These are phyloP conservation scores for Apiospora pterosperma DNA, from an alignment of 2,329 filamentous ascomycete genomes.

Conservation along the genomic window DNA sequence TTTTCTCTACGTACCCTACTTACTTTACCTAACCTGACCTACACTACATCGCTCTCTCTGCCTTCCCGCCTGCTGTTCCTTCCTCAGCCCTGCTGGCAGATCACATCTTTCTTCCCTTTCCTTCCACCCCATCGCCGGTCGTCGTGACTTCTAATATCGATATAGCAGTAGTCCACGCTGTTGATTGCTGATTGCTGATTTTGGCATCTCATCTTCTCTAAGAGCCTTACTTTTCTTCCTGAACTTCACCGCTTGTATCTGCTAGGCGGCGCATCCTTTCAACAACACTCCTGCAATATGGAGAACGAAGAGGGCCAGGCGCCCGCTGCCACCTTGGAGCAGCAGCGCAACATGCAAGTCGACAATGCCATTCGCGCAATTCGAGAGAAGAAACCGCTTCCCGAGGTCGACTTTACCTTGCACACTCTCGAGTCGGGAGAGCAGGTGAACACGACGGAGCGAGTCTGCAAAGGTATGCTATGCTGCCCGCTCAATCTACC, in stretches of 20 bases:
- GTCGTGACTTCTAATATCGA: not conserved
- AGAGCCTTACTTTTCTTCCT: not conserved
- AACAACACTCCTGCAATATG: slow-evolving; percentile 1
- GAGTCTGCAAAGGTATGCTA: slow-evolving; percentile 91
- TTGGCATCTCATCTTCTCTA: not conserved
- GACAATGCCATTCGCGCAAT: slow-evolving; percentile 92
- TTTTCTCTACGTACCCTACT: not conserved
- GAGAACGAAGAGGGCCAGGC: slow-evolving; percentile 32
- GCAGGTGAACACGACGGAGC: slow-evolving; percentile 91
- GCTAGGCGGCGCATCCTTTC: not conserved
- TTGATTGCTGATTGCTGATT: not conserved
- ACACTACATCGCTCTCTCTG: not conserved
- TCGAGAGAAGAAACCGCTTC: slow-evolving; percentile 88
- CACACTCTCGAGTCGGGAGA: slow-evolving; percentile 97
- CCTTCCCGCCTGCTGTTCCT: not conserved
- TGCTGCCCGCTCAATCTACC: slow-evolving; percentile 12
- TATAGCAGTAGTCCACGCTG: not conserved
- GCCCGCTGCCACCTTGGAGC: slow-evolving; percentile 35
- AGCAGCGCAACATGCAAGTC: slow-evolving; percentile 59
- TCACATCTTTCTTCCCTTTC: not conserved
- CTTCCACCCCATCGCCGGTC: slow-evolving; percentile 1
- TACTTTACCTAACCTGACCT: not conserved
- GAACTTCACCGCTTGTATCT: slow-evolving; percentile 1
- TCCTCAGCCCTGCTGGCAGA: slow-evolving; percentile 1
- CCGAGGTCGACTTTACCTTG: slow-evolving; percentile 97